Evolutionary conservation across 164 flowering plant genomes (phyloP).

Genomic region (Vitis vinifera): DNA sequence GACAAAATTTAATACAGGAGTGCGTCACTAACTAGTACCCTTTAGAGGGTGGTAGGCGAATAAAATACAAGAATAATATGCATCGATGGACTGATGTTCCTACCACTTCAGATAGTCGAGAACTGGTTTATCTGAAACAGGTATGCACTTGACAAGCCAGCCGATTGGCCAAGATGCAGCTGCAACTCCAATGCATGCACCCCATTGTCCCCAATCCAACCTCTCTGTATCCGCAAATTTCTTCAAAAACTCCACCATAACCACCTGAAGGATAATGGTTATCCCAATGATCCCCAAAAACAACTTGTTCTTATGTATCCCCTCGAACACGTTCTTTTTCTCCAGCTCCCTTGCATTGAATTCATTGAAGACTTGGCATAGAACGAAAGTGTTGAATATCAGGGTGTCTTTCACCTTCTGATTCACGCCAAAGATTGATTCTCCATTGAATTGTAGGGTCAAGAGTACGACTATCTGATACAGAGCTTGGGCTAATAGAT

Average conservation of each 20-base stretch:
- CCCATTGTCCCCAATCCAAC: conserved; percentile 61
- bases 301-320: conserved; percentile 38
- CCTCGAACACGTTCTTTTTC: conserved; percentile 46
- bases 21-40: too few species aligned
- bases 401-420: conserved; percentile 41
- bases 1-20: too few species aligned
- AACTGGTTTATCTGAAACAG: conserved; percentile 39
- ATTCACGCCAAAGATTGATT: conserved; percentile 38
- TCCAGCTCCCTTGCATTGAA: conserved; percentile 52
- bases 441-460: conserved; percentile 46
- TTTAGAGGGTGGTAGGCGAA: too few species aligned
- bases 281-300: conserved; percentile 44
- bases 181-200: conserved; percentile 39
- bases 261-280: conserved; percentile 45
- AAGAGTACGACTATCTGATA: conserved; percentile 48
- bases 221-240: conserved; percentile 57
- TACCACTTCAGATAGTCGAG: conserved; percentile 24
- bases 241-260: conserved; percentile 52
- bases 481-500: conserved; percentile 49
- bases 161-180: conserved; percentile 53
- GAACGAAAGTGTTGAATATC: conserved; percentile 55
- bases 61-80: too few species aligned
- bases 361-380: conserved; percentile 63
- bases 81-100: not conserved
- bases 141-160: conserved; percentile 52